A percentile compares a stretch with the other conserved stretches of the same genome.
phyloP scores from a whole-genome alignment of 2,329 filamentous ascomycete species.

The Pyricularia sp. region DNA sequence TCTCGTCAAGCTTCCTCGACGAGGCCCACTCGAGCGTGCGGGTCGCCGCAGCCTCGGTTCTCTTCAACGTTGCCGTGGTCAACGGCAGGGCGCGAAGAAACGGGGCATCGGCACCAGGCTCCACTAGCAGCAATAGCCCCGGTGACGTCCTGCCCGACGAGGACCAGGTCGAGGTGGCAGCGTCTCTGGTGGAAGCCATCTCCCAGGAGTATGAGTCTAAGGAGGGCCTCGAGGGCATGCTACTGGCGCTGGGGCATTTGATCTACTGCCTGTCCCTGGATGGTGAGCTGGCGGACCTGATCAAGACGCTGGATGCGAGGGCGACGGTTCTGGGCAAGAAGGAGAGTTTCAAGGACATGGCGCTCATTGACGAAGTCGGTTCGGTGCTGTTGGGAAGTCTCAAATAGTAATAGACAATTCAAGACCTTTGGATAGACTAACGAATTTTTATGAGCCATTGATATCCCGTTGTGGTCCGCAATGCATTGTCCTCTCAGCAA shows the following conservation, averaged over 20 bases:
- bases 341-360: constrained; percentile 45
- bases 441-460: not conserved
- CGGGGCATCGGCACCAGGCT: constrained; percentile 18
- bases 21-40: constrained; percentile 63
- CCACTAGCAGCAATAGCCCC: not conserved
- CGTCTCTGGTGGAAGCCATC: constrained; percentile 69
- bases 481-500: not conserved
- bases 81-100: constrained; percentile 52
- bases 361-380: constrained; percentile 47
- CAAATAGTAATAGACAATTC: constrained; percentile 13
- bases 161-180: constrained; percentile 73
- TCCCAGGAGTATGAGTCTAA: constrained; percentile 46
- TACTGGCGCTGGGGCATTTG: constrained; percentile 68
- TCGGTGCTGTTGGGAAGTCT: constrained; percentile 32
- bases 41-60: constrained; percentile 71
- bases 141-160: constrained; percentile 51
- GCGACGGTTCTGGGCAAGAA: constrained; percentile 52
- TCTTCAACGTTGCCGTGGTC: constrained; percentile 70
- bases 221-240: constrained; percentile 68
- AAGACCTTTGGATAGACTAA: not conserved
- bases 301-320: constrained; percentile 66
- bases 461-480: not conserved
- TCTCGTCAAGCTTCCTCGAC: constrained; percentile 73
- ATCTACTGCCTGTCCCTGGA: constrained; percentile 60
- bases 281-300: constrained; percentile 72